These are phyloP conservation scores for Neonothopanus nambi DNA, from an alignment of 1,284 basidiomycete genomes.

Conservation along the genomic window DNA sequence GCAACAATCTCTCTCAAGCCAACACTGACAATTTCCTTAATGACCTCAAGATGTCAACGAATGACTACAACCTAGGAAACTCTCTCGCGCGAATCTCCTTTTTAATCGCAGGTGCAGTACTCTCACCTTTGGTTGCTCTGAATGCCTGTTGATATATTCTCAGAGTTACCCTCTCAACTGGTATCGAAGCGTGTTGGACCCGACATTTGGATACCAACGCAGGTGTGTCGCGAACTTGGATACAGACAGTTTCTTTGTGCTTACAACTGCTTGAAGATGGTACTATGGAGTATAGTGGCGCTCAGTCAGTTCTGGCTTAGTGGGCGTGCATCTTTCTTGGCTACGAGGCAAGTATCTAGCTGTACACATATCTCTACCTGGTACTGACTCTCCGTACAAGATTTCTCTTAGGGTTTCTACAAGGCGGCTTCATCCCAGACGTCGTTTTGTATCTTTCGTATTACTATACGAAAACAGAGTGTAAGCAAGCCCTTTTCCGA, in stretches of 20 bases:
- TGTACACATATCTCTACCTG: constrained; percentile 27
- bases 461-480: constrained; percentile 64
- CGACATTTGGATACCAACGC: constrained; percentile 72
- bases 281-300: constrained; percentile 57
- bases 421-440: constrained; percentile 60
- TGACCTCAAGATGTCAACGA: constrained; percentile 50
- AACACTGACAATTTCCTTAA: constrained; percentile 58
- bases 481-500: constrained; percentile 24
- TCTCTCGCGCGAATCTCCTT: constrained; percentile 56
- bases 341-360: constrained; percentile 34
- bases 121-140: background rate
- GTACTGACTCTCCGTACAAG: constrained; percentile 22
- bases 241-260: background rate
- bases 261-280: constrained; percentile 36
- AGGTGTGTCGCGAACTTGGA: constrained; percentile 37
- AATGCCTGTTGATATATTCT: background rate
- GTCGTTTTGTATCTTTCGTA: constrained; percentile 68
- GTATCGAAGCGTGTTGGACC: constrained; percentile 71
- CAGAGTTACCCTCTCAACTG: constrained; percentile 69
- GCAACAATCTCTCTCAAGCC: constrained; percentile 36
- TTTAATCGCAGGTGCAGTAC: constrained; percentile 49
- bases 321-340: constrained; percentile 56
- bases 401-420: constrained; percentile 39
- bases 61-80: constrained; percentile 72
- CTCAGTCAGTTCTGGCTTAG: constrained; percentile 63